Conservation (phyloP, 352 stramenopile genomes). For the Phytophthora tentaculata region DNA sequence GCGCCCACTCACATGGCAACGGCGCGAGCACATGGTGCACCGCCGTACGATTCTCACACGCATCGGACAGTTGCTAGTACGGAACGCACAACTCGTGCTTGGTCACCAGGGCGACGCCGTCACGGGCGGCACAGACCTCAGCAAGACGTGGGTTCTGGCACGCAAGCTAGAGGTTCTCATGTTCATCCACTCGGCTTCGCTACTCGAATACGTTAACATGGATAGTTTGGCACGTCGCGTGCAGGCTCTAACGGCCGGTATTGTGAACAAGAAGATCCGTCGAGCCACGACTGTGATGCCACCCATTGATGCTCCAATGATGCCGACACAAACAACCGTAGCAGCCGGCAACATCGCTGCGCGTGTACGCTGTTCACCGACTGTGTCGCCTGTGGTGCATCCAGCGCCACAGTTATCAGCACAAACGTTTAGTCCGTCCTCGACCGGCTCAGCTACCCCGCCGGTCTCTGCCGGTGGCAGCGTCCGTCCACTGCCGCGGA, state of each 20-base stretch:
- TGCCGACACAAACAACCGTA: background rate
- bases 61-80: slow-evolving; percentile 67
- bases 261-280: slow-evolving; percentile 89
- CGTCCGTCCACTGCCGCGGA: slow-evolving; percentile 33
- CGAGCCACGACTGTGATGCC: slow-evolving; percentile 38
- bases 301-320: background rate
- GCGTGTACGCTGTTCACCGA: slow-evolving; percentile 13
- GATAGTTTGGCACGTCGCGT: slow-evolving; percentile 80
- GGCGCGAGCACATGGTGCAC: slow-evolving; percentile 70
- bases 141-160: slow-evolving; percentile 76
- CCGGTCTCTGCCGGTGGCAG: slow-evolving; percentile 12
- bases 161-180: slow-evolving; percentile 86
- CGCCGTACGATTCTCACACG: slow-evolving; percentile 70
- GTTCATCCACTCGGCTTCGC: slow-evolving; percentile 83
- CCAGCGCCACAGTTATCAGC: slow-evolving; percentile 9
- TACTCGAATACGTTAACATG: slow-evolving; percentile 83
- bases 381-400: slow-evolving; percentile 29
- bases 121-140: slow-evolving; percentile 13
- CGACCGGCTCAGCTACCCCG: background rate
- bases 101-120: slow-evolving; percentile 16
- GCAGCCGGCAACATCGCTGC: background rate
- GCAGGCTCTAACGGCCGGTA: slow-evolving; percentile 77
- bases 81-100: slow-evolving; percentile 58
- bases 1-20: slow-evolving; percentile 85
- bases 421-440: slow-evolving; percentile 20